Conservation (phyloP, 2,329 filamentous ascomycete species). For the Pseudocercospora fuligena region DNA sequence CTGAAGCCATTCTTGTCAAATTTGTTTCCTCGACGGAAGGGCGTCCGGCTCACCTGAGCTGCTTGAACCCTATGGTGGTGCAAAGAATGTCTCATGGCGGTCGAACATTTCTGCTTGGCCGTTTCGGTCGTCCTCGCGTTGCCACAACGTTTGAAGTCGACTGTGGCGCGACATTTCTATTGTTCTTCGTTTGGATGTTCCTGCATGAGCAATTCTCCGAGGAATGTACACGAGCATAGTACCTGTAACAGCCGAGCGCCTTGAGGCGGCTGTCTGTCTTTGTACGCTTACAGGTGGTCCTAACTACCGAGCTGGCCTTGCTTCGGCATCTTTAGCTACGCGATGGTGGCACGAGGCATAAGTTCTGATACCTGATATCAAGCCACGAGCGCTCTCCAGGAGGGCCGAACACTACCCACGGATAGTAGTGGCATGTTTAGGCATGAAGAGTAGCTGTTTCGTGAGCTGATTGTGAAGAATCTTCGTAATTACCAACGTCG, state of each 20-base stretch:
- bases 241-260: neutral
- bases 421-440: neutral
- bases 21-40: neutral
- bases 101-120: too few species aligned
- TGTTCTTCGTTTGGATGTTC: neutral
- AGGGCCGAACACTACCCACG: neutral
- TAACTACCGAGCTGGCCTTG: constrained; percentile 2
- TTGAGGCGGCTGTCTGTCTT: neutral
- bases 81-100: neutral
- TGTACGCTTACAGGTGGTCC: neutral
- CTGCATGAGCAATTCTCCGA: constrained; percentile 4
- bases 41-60: too few species aligned
- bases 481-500: neutral
- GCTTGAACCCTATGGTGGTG: neutral
- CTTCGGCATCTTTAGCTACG: neutral
- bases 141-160: neutral
- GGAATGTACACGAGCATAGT: constrained; percentile 6
- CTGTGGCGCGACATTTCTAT: neutral
- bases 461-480: neutral
- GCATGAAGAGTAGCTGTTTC: neutral
- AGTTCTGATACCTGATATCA: neutral
- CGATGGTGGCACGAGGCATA: constrained; percentile 1
- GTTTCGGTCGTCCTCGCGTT: neutral
- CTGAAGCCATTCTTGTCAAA: neutral
- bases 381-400: neutral